Evolutionary conservation across 495 filamentous ascomycete genomes (phyloP).

Genomic region (Durotheca rogersii): DNA sequence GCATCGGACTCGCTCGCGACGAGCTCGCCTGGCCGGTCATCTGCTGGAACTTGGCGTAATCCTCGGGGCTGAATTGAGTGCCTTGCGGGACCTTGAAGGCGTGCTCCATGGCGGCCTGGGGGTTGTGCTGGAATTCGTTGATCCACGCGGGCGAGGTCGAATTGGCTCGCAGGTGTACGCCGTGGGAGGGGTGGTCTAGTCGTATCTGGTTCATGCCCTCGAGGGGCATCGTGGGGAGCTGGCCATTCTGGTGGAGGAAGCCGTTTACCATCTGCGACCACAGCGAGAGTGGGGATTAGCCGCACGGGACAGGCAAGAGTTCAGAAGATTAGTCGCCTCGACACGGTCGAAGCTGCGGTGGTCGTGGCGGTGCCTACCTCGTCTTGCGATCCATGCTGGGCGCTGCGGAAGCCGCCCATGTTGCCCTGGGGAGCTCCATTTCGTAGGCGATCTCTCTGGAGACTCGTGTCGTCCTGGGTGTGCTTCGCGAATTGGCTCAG

Average conservation of each 20-base stretch:
- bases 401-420: conserved; percentile 46
- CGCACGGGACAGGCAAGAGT: too few relatives aligned
- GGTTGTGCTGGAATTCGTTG: conserved; percentile 58
- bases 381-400: conserved; percentile 44
- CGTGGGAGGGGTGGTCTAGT: conserved; percentile 46
- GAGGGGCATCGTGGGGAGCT: conserved; percentile 46
- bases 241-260: conserved; percentile 72
- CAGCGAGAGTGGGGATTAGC: conserved; percentile 20
- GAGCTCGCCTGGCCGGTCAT: conserved; percentile 55
- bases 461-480: conserved; percentile 88
- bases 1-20: conserved; percentile 51
- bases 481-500: conserved; percentile 96
- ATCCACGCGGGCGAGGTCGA: conserved; percentile 61
- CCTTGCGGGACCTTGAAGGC: conserved; percentile 64
- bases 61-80: conserved; percentile 73
- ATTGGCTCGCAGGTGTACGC: conserved; percentile 51
- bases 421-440: conserved; percentile 60
- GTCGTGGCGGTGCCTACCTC: conserved; percentile 49
- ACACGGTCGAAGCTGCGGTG: too few relatives aligned
- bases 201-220: conserved; percentile 42
- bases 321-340: too few relatives aligned
- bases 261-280: conserved; percentile 82
- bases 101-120: conserved; percentile 75
- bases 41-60: conserved; percentile 83
- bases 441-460: conserved; percentile 84